These are phyloP conservation scores for Arctostaphylos glauca DNA, from an alignment of 148 eudicot genomes.

Conservation along the genomic window DNA sequence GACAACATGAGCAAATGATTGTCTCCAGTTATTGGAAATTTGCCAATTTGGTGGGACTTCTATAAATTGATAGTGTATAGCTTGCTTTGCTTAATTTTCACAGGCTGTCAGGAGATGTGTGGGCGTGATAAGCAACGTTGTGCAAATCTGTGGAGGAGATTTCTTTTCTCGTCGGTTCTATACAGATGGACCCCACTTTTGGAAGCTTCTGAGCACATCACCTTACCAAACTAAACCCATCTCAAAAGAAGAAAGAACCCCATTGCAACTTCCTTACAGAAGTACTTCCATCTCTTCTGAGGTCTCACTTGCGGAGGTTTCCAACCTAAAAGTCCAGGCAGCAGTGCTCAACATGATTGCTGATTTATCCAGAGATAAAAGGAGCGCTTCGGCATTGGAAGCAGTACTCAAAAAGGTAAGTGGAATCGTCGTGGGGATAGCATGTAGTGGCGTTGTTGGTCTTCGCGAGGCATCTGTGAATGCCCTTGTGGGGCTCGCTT, in stretches of 20 bases:
- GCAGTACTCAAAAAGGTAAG: constrained; percentile 74
- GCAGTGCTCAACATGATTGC: constrained; percentile 81
- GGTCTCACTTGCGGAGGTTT: constrained; percentile 55
- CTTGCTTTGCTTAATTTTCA: background rate
- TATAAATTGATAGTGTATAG: background rate
- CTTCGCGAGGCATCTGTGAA: constrained; percentile 65
- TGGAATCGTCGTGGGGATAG: constrained; percentile 77
- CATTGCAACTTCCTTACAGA: constrained; percentile 81
- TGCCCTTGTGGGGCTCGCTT: constrained; percentile 70
- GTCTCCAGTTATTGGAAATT: background rate
- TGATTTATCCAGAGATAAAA: constrained; percentile 60
- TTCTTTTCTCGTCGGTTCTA: constrained; percentile 88
- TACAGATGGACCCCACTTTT: constrained; percentile 68
- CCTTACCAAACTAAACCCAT: constrained; percentile 61
- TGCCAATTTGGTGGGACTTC: background rate
- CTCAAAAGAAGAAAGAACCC: constrained; percentile 45
- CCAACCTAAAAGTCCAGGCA: constrained; percentile 71
- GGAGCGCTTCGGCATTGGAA: constrained; percentile 71
- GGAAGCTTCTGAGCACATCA: constrained; percentile 75
- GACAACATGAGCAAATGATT: background rate
- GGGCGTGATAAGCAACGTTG: constrained; percentile 49
- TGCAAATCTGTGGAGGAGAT: constrained; percentile 76
- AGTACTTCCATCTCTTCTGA: constrained; percentile 43
- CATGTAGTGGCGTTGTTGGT: constrained; percentile 78
- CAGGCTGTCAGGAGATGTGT: constrained; percentile 74